phyloP scores from a whole-genome alignment of 2,329 filamentous ascomycete genomes.

The Zymoseptoria passerinii region DNA sequence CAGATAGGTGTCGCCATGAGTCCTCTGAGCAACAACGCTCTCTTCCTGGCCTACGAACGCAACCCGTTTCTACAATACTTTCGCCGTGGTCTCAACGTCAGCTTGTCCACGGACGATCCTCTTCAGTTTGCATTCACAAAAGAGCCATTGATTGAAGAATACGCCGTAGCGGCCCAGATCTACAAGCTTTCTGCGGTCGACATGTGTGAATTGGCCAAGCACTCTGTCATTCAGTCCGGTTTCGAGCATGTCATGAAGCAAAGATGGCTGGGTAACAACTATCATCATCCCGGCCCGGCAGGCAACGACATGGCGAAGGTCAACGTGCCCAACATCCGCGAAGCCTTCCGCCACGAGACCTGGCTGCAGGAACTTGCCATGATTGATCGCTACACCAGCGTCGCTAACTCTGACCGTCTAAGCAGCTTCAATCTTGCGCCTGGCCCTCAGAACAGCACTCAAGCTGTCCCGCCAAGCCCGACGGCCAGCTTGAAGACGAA shows the following conservation, averaged over 20 bases:
- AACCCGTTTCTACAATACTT: constrained; percentile 97
- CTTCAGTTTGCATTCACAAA: constrained; percentile 98
- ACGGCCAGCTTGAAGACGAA: constrained; percentile 34
- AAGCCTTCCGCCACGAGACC: constrained; percentile 83
- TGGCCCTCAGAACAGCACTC: constrained; percentile 8
- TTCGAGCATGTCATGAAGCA: constrained; percentile 86
- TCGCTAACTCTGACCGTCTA: constrained; percentile 10
- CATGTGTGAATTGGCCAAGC: constrained; percentile 97
- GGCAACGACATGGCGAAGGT: constrained; percentile 94
- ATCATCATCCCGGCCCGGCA: constrained; percentile 64
- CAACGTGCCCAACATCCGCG: constrained; percentile 87
- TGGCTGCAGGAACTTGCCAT: constrained; percentile 74
- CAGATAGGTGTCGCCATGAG: constrained; percentile 99
- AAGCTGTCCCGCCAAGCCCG: constrained; percentile 27
- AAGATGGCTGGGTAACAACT: constrained; percentile 79
- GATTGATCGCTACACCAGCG: constrained; percentile 42
- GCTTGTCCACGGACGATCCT: constrained; percentile 90
- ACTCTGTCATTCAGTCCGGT: constrained; percentile 89
- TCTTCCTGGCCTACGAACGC: constrained; percentile 92
- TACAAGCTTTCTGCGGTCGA: constrained; percentile 96
- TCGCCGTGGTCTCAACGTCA: constrained; percentile 87
- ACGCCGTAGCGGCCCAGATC: constrained; percentile 94
- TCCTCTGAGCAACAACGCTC: constrained; percentile 93
- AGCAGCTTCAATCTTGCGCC: constrained; percentile 25
- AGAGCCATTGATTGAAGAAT: constrained; percentile 95